Percentiles rank a stretch among this genome's conserved stretches.
phyloP scores from a whole-genome alignment of 2,329 filamentous ascomycete genomes.

The Exutisphaerella laricina region DNA sequence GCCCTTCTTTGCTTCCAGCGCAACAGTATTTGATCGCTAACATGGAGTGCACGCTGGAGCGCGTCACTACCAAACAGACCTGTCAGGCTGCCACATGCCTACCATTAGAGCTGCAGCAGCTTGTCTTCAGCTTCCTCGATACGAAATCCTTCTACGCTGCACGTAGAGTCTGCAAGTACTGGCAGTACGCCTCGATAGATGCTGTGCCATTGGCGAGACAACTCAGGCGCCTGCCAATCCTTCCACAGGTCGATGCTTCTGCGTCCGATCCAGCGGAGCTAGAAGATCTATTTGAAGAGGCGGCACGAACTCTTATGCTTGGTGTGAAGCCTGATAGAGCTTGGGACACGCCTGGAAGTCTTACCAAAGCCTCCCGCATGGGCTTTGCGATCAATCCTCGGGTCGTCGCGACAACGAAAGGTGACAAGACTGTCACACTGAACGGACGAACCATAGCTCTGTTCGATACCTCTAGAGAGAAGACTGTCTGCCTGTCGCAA shows the following conservation, averaged over 20 bases:
- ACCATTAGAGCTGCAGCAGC: conserved; percentile 33
- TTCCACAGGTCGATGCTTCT: conserved; percentile 22
- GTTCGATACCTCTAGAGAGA: conserved; percentile 25
- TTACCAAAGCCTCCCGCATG: conserved; percentile 15
- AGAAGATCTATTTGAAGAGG: conserved; percentile 27
- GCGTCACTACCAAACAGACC: conserved; percentile 17
- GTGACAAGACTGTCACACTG: conserved; percentile 25
- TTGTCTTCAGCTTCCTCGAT: conserved; percentile 32
- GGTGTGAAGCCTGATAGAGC: conserved; percentile 24
- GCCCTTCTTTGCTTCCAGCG: not conserved
- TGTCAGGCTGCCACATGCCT: conserved; percentile 24
- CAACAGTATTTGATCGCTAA: not conserved
- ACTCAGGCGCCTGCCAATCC: conserved; percentile 29
- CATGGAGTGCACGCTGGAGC: conserved; percentile 13
- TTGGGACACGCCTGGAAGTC: conserved; percentile 16
- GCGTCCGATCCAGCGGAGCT: conserved; percentile 21
- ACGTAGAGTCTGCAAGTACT: conserved; percentile 31
- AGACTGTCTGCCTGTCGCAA: conserved; percentile 19
- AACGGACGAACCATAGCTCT: conserved; percentile 28
- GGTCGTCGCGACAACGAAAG: conserved; percentile 23
- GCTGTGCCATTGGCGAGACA: conserved; percentile 28
- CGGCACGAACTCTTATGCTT: conserved; percentile 30
- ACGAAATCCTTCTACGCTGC: conserved; percentile 30
- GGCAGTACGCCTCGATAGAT: conserved; percentile 30
- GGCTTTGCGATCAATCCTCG: conserved; percentile 19